Base-by-base conservation (phyloP, 768 basidiomycete species). In the Rhodotorula kratochvilovae region DNA sequence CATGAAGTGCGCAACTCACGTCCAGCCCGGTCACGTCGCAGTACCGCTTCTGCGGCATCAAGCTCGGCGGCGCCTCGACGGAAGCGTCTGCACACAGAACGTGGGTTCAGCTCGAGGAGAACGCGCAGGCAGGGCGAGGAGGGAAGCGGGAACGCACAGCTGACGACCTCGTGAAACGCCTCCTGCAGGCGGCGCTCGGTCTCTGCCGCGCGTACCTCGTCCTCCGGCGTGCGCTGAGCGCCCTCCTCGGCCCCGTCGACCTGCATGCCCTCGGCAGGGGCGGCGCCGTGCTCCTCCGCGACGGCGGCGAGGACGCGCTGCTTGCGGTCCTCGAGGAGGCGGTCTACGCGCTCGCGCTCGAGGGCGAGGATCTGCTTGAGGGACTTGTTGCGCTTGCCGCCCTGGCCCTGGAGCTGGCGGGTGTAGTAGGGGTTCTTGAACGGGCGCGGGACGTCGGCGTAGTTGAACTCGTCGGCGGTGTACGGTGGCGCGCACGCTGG, bases 331-430 rank as follows among this genome's bases (percentile, higher is more conserved):
- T 71, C 66, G 29, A 71, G 56, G 29, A 74, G 27, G 12, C 36
- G 25, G n/a, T 74, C 73, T 21, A 68, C 55, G 23, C 65, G 33
- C 21, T 76, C 75, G 27, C 69, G 53, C 59, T 76, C 75, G 55
- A 67, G 59, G 19, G 71, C 58, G 13, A 77, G 43, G 39, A 77
- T 62, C 63, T 77, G 76, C 65, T 77, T 77, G 55, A 77, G 64
- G 21, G 66, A 50, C 61, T 73, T 72, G 66, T 70, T 77, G 21
- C 58, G 58, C 29, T 70, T 67, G 21, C 68, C 42, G 35, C 55
- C 3, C 35, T n/a, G 60, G 33, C 51, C 61, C 13, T 56, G 39
- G n/a, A 64, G 59, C 8, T 39, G 62, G 21, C 65, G 67, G 16
- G 51, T 36, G 63, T 70, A 73, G 56, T 63, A 27, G 3, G 69